Evolutionary conservation across 208 protist species (phyloP), one percentile per base, ranked within the genome.

Genomic region (Leptomonas seymouri): DNA sequence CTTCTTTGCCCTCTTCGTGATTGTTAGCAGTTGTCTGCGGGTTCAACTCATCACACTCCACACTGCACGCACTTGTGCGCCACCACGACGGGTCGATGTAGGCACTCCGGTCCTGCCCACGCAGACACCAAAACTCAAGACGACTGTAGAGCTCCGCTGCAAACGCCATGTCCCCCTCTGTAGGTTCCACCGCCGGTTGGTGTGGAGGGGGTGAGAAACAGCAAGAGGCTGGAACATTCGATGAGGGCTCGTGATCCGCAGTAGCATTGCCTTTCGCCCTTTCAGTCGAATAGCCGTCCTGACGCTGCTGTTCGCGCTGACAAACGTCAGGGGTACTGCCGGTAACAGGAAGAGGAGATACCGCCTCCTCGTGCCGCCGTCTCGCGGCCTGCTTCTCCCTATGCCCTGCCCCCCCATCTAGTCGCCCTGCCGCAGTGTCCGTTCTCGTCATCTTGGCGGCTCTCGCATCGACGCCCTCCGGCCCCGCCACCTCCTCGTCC

Each of bases 61-160:
- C 34, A 9, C 7, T 39, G 34, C 34, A 9, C 45, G 48, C 53
- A 30, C 23, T 36, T 6, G 25, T 23, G 20, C 50, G 60, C 54
- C 18, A 36, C 65, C 67, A 71, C n/a, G 63, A 70, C 9, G 51
- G 56, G 34, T 82, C 72, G 9, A 78, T 34, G 63, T 84, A 89
- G 20, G 74, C 74, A 23, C 73, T 62, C 5, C 85, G 79, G 51
- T 74, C 75, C 60, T 87, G 78, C 0, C 90, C 90, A 16, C 87
- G 84, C 45, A 83, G 64, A 34, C 71, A 82, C 90, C 90, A 95
- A 56, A 92, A 93, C 44, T 83, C 74, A 21, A 95, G 30, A 0
- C 86, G 85, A 5, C 76, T 72, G 64, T 80, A 79, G 1, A 95
- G 66, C 67, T 95, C 87, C 30, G 83, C 61, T 9, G 81, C 75